These are phyloP conservation scores for Alternaria arbusti DNA, from an alignment of 2,329 filamentous ascomycete species.

Conservation along the genomic window DNA sequence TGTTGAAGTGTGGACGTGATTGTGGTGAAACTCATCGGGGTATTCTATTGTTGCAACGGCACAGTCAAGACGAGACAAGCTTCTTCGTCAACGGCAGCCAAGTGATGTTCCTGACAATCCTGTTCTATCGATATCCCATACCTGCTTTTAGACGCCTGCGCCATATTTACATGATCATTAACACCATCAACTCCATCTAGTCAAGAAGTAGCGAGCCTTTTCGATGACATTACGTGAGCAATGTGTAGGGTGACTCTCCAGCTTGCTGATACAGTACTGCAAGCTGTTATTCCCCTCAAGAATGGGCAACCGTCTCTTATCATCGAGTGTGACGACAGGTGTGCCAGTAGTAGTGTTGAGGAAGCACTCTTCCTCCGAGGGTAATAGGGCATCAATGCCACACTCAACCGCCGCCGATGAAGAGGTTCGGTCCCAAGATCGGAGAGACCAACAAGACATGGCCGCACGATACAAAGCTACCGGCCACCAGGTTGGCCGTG, in stretches of 20 bases:
- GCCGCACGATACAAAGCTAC: conserved; percentile 8
- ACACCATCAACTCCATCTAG: conserved; percentile 6
- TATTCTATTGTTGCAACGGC: neutral
- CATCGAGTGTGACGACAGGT: neutral
- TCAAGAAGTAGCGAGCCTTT: conserved; percentile 1
- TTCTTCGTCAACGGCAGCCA: neutral
- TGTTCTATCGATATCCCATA: neutral
- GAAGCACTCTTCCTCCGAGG: conserved; percentile 1
- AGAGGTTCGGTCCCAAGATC: neutral
- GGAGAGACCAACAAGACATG: conserved; percentile 9
- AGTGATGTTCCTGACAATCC: neutral
- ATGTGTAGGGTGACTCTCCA: neutral
- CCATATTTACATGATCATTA: neutral
- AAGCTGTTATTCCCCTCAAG: neutral
- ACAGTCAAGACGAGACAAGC: neutral
- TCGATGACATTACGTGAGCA: neutral
- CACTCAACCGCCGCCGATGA: neutral
- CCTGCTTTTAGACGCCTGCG: neutral
- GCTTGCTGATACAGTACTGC: conserved; percentile 5
- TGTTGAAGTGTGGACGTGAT: neutral
- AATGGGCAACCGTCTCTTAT: neutral
- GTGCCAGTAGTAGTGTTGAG: neutral
- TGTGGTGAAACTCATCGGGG: neutral
- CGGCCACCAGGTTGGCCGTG: conserved; percentile 9
- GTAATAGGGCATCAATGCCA: conserved; percentile 1